Percentiles rank a stretch among this genome's conserved stretches.
These are phyloP conservation scores for Porphyrellus cyaneotinctus DNA, from an alignment of 768 basidiomycete species.

Conservation along the genomic window DNA sequence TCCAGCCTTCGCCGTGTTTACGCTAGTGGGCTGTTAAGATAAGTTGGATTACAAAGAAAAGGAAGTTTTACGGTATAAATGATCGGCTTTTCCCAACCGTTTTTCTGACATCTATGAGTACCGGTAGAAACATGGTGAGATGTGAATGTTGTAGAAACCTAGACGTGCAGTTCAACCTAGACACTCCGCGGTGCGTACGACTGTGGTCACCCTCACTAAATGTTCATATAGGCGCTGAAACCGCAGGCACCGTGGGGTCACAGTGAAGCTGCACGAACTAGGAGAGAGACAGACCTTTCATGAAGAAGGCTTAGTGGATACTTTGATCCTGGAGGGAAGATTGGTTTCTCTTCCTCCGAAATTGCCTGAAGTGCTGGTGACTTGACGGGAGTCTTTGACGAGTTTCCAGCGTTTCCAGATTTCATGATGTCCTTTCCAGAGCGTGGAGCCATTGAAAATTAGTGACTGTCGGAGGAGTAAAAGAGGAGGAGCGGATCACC, in stretches of 20 bases:
- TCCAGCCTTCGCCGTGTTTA: slow-evolving; percentile 47
- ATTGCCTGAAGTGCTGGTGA: slow-evolving; percentile 12
- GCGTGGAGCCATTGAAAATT: slow-evolving; percentile 50
- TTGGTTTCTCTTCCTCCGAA: slow-evolving; percentile 43
- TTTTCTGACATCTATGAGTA: slow-evolving; percentile 72
- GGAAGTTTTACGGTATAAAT: slow-evolving; percentile 62
- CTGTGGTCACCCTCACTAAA: too few relatives aligned
- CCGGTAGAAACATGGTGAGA: background rate
- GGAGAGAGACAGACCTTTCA: slow-evolving; percentile 54
- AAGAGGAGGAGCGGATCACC: too few relatives aligned
- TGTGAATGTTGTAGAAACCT: background rate
- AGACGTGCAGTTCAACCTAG: background rate
- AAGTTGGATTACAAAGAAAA: background rate
- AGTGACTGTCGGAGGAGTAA: too few relatives aligned
- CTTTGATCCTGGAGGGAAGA: slow-evolving; percentile 85
- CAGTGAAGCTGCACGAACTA: background rate
- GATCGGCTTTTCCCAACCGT: slow-evolving; percentile 80
- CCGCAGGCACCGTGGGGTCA: background rate
- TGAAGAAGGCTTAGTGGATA: slow-evolving; percentile 74
- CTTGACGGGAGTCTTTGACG: slow-evolving; percentile 47
- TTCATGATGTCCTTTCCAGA: slow-evolving; percentile 66
- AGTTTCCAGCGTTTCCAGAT: slow-evolving; percentile 88
- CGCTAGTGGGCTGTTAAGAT: slow-evolving; percentile 34
- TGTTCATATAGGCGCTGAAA: background rate
- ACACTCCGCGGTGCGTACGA: background rate